phyloP scores from a whole-genome alignment of 148 eudicot genomes.

The Simmondsia chinensis region DNA sequence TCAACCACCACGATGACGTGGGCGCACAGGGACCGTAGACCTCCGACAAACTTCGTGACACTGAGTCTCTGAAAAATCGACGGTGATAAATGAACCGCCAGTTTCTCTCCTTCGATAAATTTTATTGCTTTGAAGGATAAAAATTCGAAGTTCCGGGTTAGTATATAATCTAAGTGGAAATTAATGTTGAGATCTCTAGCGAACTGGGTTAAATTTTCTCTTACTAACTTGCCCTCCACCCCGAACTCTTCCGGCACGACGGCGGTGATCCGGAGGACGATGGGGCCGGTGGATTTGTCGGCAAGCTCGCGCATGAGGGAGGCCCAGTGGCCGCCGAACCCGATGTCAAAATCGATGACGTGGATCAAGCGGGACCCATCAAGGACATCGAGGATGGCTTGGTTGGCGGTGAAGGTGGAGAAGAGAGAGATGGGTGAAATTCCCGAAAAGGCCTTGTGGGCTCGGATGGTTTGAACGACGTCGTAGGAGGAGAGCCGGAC shows the following conservation, averaged over 20 bases:
- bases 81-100: conserved; percentile 51
- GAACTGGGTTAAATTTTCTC: conserved; percentile 63
- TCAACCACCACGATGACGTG: conserved; percentile 62
- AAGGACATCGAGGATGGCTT: conserved; percentile 77
- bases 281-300: conserved; percentile 30
- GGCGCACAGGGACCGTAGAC: conserved; percentile 53
- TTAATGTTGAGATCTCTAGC: conserved; percentile 60
- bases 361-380: conserved; percentile 58
- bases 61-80: conserved; percentile 44
- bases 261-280: conserved; percentile 61
- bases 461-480: conserved; percentile 64
- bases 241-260: conserved; percentile 64
- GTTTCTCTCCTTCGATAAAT: conserved; percentile 55
- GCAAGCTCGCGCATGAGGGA: conserved; percentile 74
- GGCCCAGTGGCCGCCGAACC: conserved; percentile 91
- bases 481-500: conserved; percentile 31
- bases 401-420: conserved; percentile 84
- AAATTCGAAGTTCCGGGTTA: conserved; percentile 46
- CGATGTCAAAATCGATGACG: conserved; percentile 82
- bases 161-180: conserved; percentile 56
- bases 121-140: conserved; percentile 56
- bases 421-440: conserved; percentile 77
- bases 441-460: conserved; percentile 54
- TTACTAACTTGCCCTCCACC: conserved; percentile 49
- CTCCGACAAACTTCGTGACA: conserved; percentile 39